These are phyloP conservation scores for Cocos nucifera DNA, from an alignment of 176 grass and related monocot species.

Conservation along the genomic window DNA sequence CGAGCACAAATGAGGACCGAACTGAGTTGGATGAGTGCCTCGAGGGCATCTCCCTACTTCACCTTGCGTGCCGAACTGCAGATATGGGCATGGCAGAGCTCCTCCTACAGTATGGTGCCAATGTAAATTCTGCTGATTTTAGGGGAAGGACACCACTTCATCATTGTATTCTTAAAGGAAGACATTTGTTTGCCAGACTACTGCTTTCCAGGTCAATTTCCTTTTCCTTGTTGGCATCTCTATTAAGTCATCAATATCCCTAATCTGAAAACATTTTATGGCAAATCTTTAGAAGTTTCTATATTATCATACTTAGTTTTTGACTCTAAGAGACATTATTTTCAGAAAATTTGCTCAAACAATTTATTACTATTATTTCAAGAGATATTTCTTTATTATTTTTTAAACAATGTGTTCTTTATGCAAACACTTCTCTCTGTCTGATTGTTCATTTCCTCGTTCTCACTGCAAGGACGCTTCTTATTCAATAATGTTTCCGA, in stretches of 20 bases:
- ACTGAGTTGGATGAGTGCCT: conserved; percentile 26
- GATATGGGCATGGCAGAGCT: conserved; percentile 95
- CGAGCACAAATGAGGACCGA: conserved; percentile 35
- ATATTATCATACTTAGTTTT: no score
- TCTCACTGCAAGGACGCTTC: no score
- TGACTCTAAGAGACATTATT: no score
- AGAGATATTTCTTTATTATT: no score
- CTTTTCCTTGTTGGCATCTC: background rate
- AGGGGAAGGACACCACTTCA: conserved; percentile 14
- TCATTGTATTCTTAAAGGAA: conserved; percentile 10
- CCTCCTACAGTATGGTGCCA: conserved; percentile 86
- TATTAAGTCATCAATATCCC: background rate
- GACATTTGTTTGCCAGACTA: conserved; percentile 5
- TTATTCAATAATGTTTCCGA: no score
- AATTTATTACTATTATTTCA: no score
- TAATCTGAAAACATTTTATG: background rate
- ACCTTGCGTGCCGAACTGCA: conserved; percentile 63
- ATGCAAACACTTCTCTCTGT: no score
- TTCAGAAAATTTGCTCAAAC: no score
- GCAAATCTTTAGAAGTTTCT: no score
- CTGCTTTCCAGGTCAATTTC: conserved; percentile 9
- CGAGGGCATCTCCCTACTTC: conserved; percentile 81
- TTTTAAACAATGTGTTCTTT: no score
- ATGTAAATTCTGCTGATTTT: conserved; percentile 50
- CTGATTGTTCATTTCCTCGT: no score